A percentile compares a stretch with the other conserved stretches of the same genome.
Conservation (phyloP, 2,329 filamentous ascomycete genomes). For the Pestalotiopsis sp. region DNA sequence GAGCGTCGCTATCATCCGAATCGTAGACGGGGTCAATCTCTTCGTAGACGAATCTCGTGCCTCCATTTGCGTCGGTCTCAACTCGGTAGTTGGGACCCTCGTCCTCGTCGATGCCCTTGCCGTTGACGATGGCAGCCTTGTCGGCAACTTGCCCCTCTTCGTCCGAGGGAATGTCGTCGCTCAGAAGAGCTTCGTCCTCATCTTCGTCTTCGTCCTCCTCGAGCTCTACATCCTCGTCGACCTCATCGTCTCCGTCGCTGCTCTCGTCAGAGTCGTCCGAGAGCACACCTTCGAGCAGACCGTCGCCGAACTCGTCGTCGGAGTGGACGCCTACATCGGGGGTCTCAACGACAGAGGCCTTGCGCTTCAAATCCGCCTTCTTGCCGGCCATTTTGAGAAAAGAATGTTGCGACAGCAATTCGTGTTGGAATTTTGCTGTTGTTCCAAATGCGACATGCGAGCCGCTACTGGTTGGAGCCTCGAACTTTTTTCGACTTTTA, state of each 20-base stretch:
- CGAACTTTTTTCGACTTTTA: constrained; percentile 3
- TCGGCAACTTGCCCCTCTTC: constrained; percentile 38
- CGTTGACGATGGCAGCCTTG: constrained; percentile 17
- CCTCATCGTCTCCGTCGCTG: constrained; percentile 51
- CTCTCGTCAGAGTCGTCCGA: constrained; percentile 59
- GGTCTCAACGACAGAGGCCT: constrained; percentile 59
- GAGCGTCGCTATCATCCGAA: constrained; percentile 88
- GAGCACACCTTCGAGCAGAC: constrained; percentile 57
- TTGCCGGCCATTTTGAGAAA: constrained; percentile 39
- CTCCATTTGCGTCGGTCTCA: constrained; percentile 85
- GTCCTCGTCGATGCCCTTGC: constrained; percentile 38
- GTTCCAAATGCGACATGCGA: not conserved
- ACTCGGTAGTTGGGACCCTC: constrained; percentile 53
- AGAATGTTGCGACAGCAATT: constrained; percentile 7
- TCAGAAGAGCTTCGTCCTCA: constrained; percentile 42
- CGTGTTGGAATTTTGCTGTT: not conserved
- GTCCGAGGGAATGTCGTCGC: constrained; percentile 50
- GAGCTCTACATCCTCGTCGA: constrained; percentile 17
- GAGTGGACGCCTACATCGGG: constrained; percentile 50
- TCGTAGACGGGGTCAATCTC: constrained; percentile 96
- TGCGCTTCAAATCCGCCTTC: constrained; percentile 61
- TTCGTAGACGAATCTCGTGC: constrained; percentile 85
- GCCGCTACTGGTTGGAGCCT: not conserved
- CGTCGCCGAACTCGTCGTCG: constrained; percentile 61
- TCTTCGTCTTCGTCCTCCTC: constrained; percentile 41